Percentiles rank a stretch among this genome's conserved stretches.
phyloP scores from a whole-genome alignment of 2,329 filamentous ascomycete genomes.

The Penicillium decumbens region DNA sequence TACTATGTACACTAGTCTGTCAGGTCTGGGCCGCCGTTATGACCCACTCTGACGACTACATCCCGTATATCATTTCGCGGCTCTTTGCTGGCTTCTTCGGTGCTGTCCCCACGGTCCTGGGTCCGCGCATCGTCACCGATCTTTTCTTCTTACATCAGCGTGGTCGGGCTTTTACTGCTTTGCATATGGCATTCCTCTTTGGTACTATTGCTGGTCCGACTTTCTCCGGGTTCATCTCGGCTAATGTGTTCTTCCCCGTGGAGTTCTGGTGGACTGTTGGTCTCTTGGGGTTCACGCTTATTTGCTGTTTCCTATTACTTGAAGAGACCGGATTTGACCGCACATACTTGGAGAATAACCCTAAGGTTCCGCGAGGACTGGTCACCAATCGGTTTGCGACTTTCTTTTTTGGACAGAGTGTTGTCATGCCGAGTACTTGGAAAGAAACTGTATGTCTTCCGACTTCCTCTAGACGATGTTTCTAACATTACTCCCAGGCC shows the following conservation, averaged over 20 bases:
- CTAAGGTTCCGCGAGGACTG: constrained; percentile 14
- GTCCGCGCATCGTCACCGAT: constrained; percentile 41
- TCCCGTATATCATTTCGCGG: constrained; percentile 37
- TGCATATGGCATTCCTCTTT: constrained; percentile 37
- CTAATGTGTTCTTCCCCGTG: constrained; percentile 33
- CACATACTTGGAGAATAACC: constrained; percentile 14
- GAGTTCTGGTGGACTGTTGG: constrained; percentile 46
- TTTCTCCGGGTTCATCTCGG: constrained; percentile 40
- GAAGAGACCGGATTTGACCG: constrained; percentile 41
- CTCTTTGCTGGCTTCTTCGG: constrained; percentile 43
- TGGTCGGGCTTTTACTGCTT: constrained; percentile 38
- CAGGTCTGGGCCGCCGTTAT: constrained; percentile 40
- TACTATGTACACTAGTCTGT: constrained; percentile 33
- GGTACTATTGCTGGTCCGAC: constrained; percentile 39
- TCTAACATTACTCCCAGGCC: constrained; percentile 8
- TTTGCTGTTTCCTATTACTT: constrained; percentile 37
- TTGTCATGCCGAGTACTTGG: constrained; percentile 22
- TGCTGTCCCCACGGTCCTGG: constrained; percentile 37
- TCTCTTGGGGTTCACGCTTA: constrained; percentile 31
- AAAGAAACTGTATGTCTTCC: constrained; percentile 19
- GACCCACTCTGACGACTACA: constrained; percentile 34
- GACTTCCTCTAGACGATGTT: not conserved
- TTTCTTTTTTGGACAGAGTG: constrained; percentile 24
- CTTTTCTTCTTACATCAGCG: constrained; percentile 45
- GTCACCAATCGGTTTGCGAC: constrained; percentile 25